phyloP scores from a whole-genome alignment of 352 stramenopile genomes.

The Halophytophthora batemanensis region DNA sequence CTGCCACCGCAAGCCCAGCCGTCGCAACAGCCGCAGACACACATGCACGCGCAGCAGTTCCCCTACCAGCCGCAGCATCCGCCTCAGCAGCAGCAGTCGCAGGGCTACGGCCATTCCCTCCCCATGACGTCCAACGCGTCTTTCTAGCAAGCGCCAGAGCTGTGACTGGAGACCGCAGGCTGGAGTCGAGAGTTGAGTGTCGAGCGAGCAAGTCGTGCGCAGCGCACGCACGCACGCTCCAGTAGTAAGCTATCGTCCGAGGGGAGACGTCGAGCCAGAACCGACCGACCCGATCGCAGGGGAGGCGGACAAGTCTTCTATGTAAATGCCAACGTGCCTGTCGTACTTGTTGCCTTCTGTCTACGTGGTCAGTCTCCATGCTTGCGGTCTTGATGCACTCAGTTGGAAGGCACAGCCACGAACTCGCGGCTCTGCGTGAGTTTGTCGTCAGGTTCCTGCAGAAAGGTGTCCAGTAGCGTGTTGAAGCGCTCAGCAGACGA shows the following conservation, averaged over 20 bases:
- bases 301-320: conserved; percentile 6
- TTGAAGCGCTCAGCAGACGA: conserved; percentile 55
- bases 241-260: no score
- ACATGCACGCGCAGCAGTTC: conserved; percentile 22
- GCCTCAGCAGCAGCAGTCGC: conserved; percentile 14
- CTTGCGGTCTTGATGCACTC: conserved; percentile 3
- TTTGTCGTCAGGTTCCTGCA: conserved; percentile 77
- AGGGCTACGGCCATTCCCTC: conserved; percentile 23
- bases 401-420: conserved; percentile 43
- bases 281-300: no score
- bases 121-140: conserved; percentile 13
- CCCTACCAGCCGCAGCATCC: conserved; percentile 21
- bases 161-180: no score
- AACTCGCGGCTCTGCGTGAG: conserved; percentile 81
- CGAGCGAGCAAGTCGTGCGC: no score
- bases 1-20: conserved; percentile 19
- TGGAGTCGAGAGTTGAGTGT: no score
- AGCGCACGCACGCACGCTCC: no score
- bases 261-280: no score
- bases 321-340: conserved; percentile 31
- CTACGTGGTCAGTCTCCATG: conserved; percentile 3
- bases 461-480: conserved; percentile 51
- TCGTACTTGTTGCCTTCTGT: conserved; percentile 18
- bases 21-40: conserved; percentile 8
- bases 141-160: no score